Evolutionary conservation across 768 basidiomycete genomes (phyloP).

Genomic region (Boletellus emodensis): DNA sequence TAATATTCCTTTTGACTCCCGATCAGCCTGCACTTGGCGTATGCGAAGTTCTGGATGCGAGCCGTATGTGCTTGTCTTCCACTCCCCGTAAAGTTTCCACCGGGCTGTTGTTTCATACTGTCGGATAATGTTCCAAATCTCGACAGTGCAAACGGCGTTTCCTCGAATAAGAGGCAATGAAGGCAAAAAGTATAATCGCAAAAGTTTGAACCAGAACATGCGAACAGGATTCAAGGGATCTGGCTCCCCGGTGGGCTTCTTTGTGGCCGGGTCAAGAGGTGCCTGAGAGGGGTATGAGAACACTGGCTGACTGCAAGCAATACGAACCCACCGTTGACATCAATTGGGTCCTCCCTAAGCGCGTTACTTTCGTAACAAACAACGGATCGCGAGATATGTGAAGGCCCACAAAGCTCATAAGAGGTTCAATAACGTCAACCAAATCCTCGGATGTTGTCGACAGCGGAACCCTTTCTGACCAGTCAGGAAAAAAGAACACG

Average conservation of each 20-base stretch:
- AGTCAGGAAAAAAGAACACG: slow-evolving; percentile 88
- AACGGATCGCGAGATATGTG: slow-evolving; percentile 76
- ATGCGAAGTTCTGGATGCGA: slow-evolving; percentile 77
- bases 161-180: slow-evolving; percentile 80
- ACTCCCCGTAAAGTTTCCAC: slow-evolving; percentile 94
- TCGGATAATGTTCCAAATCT: slow-evolving; percentile 87
- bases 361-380: slow-evolving; percentile 75
- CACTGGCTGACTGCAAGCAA: not conserved
- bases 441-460: slow-evolving; percentile 67
- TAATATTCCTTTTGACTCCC: slow-evolving; percentile 85
- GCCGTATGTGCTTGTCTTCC: slow-evolving; percentile 72
- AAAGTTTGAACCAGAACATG: slow-evolving; percentile 80
- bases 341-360: slow-evolving; percentile 69
- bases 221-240: slow-evolving; percentile 59
- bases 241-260: slow-evolving; percentile 50
- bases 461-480: slow-evolving; percentile 67
- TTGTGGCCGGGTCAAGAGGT: slow-evolving; percentile 55
- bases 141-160: slow-evolving; percentile 85
- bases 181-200: slow-evolving; percentile 80
- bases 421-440: slow-evolving; percentile 68
- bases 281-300: slow-evolving; percentile 30
- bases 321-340: slow-evolving; percentile 44
- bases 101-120: slow-evolving; percentile 75
- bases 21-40: slow-evolving; percentile 76
- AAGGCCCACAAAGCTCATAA: slow-evolving; percentile 75